Evolutionary conservation across 169 alveolate species (phyloP).

Genomic region (Plasmodium ovale): DNA sequence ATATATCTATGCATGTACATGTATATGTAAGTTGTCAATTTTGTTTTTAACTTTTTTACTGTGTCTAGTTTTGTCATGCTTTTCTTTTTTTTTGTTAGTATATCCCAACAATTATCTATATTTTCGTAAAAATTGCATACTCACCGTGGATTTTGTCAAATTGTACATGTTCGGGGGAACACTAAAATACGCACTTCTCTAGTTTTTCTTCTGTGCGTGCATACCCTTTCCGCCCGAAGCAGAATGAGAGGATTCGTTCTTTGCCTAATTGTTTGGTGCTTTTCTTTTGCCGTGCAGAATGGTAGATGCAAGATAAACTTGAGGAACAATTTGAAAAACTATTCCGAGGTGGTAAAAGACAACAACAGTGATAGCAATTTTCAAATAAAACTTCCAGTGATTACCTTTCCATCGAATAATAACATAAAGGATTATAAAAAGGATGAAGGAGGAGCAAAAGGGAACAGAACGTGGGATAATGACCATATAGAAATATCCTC

Average conservation of each 20-base stretch:
- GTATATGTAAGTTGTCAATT: no score
- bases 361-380: slow-evolving; percentile 13
- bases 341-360: neutral
- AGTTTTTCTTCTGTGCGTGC: slow-evolving; percentile 7
- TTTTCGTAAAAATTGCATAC: no score
- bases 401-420: slow-evolving; percentile 25
- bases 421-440: slow-evolving; percentile 14
- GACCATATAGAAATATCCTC: slow-evolving; percentile 16
- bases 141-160: no score
- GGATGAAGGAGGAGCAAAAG: slow-evolving; percentile 8
- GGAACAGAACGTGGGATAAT: slow-evolving; percentile 12
- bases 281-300: neutral
- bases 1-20: no score
- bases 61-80: neutral
- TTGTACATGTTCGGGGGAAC: no score
- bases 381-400: slow-evolving; percentile 55
- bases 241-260: no score
- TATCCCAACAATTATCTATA: no score
- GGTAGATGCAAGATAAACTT: slow-evolving; percentile 23
- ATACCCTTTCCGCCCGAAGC: slow-evolving; percentile 8
- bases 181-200: no score
- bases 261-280: neutral
- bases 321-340: slow-evolving; percentile 13
- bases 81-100: neutral
- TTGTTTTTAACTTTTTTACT: no score